A percentile compares a stretch with the other conserved stretches of the same genome.
phyloP scores from a whole-genome alignment of 2,329 filamentous ascomycete species.

The Fusarium coicis region DNA sequence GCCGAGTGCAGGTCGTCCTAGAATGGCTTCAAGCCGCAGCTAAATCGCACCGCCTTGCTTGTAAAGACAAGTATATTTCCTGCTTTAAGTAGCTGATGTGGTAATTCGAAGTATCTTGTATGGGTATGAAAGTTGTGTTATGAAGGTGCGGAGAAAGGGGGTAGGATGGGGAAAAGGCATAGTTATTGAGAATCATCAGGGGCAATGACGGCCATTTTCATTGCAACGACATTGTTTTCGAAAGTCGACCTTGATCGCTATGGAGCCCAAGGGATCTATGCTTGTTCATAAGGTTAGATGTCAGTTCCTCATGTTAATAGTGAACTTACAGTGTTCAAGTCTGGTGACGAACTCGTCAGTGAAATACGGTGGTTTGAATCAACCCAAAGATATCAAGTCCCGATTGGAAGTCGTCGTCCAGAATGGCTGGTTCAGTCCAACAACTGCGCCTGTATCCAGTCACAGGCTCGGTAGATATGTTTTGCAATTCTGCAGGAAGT shows the following conservation, averaged over 20 bases:
- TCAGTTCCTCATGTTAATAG: not conserved
- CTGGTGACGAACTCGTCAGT: not conserved
- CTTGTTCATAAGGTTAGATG: not conserved
- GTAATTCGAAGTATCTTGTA: constrained; percentile 27
- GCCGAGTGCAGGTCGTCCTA: constrained; percentile 56
- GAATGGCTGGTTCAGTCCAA: not conserved
- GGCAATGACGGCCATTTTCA: not conserved
- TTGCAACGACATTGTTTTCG: not conserved
- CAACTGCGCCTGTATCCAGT: not conserved
- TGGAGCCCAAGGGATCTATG: not conserved
- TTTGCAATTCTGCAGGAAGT: not conserved
- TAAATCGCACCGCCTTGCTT: constrained; percentile 27
- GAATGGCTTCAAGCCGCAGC: constrained; percentile 48
- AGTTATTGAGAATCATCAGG: constrained; percentile 50
- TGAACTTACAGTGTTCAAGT: not conserved
- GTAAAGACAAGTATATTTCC: constrained; percentile 1
- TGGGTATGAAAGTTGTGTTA: constrained; percentile 39
- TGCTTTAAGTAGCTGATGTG: constrained; percentile 15
- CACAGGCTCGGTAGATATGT: not conserved
- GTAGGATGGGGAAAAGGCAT: constrained; percentile 46
- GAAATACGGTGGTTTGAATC: not conserved
- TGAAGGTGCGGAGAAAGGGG: constrained; percentile 45
- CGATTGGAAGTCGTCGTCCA: not conserved
- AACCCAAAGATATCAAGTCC: not conserved
- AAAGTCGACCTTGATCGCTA: not conserved